Conservation (phyloP, 768 basidiomycete species). For the Boletus subparvulus region DNA sequence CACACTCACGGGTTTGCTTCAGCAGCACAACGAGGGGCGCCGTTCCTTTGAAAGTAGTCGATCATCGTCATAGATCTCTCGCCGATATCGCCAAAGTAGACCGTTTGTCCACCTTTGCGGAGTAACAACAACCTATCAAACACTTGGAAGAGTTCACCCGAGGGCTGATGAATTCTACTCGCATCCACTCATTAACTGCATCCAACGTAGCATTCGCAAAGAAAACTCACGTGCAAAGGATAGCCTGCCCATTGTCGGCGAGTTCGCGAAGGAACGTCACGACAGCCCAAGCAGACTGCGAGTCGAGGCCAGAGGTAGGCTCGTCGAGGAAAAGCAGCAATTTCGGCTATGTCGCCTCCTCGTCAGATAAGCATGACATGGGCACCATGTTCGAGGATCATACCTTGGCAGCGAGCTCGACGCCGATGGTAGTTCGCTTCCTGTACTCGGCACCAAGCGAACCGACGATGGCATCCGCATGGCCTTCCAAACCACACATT, state of each 20-base stretch:
- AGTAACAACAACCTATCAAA: conserved; percentile 54
- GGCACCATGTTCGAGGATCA: not conserved
- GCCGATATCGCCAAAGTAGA: conserved; percentile 58
- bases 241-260: conserved; percentile 43
- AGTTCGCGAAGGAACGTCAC: conserved; percentile 49
- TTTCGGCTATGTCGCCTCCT: conserved; percentile 32
- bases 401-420: conserved; percentile 58
- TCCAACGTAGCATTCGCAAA: too few relatives aligned
- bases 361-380: not conserved
- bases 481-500: conserved; percentile 39
- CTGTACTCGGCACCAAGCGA: conserved; percentile 48
- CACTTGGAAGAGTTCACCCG: conserved; percentile 48
- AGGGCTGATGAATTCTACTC: conserved; percentile 34
- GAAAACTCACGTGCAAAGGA: conserved; percentile 51
- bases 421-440: conserved; percentile 59
- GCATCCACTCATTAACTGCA: not conserved
- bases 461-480: conserved; percentile 64
- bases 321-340: conserved; percentile 59
- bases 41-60: conserved; percentile 26
- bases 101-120: conserved; percentile 56
- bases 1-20: conserved; percentile 26
- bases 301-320: conserved; percentile 57
- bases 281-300: conserved; percentile 52
- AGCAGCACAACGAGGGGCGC: conserved; percentile 15
- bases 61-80: conserved; percentile 23